Conservation (phyloP, 345 rosid genomes). For the Dimocarpus longan region DNA sequence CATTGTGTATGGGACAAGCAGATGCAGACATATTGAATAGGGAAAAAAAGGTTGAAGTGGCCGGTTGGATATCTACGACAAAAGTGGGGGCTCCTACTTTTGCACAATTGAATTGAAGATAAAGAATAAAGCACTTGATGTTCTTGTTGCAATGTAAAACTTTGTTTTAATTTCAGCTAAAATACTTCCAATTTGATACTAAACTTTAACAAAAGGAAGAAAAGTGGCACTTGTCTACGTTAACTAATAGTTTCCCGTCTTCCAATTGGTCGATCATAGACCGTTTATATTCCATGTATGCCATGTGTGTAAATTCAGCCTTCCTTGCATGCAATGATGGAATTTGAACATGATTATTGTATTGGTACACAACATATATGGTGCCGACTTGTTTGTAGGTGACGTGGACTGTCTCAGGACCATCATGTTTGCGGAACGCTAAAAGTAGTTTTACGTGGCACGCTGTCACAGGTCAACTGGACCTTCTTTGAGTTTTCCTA, state of each 20-base stretch:
- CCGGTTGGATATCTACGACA: constrained; percentile 2
- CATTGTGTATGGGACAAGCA: constrained; percentile 4
- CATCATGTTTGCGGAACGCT: not conserved
- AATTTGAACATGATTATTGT: not conserved
- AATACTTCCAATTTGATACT: too few relatives aligned
- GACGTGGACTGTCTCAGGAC: not conserved
- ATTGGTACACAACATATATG: not conserved
- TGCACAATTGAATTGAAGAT: not conserved
- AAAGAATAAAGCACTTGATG: not conserved
- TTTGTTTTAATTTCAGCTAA: too few relatives aligned
- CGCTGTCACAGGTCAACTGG: not conserved
- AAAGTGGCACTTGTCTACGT: constrained; percentile 13
- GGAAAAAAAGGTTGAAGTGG: not conserved
- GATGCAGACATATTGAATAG: not conserved
- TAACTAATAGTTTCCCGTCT: not conserved
- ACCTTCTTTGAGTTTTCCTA: not conserved
- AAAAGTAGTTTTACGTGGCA: not conserved
- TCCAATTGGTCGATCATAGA: constrained; percentile 11
- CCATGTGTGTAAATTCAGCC: constrained; percentile 14
- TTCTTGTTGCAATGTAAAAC: too few relatives aligned
- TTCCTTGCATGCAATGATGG: not conserved
- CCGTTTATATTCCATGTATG: not conserved
- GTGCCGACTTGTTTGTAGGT: not conserved
- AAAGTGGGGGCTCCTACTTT: constrained; percentile 1
- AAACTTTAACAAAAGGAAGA: not conserved